Conservation (phyloP, 129 eudicot species). For the Oenanthe sinensis region DNA sequence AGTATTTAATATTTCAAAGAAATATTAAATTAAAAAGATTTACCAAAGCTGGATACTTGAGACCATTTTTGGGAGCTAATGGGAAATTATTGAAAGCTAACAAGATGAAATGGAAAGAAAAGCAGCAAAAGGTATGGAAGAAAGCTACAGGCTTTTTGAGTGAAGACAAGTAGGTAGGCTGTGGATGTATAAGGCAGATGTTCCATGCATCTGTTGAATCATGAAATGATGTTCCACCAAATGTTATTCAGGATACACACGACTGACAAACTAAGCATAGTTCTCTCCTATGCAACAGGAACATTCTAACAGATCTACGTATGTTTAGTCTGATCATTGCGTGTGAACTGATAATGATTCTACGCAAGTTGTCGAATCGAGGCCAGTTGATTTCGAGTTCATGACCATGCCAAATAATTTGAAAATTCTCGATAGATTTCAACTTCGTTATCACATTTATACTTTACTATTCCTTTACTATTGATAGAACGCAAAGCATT, state of each 20-base stretch:
- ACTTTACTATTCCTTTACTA: neutral
- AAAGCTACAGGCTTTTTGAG: neutral
- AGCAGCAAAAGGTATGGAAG: slow-evolving; percentile 1
- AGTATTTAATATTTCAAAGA: slow-evolving; percentile 22
- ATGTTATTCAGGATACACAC: neutral
- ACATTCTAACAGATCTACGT: neutral
- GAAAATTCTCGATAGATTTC: too few relatives aligned
- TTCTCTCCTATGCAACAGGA: neutral
- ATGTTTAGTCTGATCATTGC: neutral
- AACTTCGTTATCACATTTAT: too few relatives aligned
- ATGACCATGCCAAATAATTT: neutral
- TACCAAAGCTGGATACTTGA: slow-evolving; percentile 13
- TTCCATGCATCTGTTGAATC: slow-evolving; percentile 34
- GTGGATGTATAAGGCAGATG: slow-evolving; percentile 37
- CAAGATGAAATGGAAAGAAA: neutral
- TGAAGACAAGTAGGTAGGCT: slow-evolving; percentile 42
- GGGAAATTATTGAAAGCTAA: neutral
- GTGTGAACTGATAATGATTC: neutral
- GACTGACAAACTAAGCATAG: neutral
- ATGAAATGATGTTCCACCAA: slow-evolving; percentile 5
- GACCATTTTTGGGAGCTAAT: slow-evolving; percentile 5
- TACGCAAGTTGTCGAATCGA: neutral
- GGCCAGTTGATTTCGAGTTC: too few relatives aligned
- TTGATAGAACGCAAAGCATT: neutral
- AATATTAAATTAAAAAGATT: slow-evolving; percentile 3